A percentile compares a stretch with the other conserved stretches of the same genome.
phyloP scores from a whole-genome alignment of 495 filamentous ascomycete genomes.

The Ramalina intermedia region DNA sequence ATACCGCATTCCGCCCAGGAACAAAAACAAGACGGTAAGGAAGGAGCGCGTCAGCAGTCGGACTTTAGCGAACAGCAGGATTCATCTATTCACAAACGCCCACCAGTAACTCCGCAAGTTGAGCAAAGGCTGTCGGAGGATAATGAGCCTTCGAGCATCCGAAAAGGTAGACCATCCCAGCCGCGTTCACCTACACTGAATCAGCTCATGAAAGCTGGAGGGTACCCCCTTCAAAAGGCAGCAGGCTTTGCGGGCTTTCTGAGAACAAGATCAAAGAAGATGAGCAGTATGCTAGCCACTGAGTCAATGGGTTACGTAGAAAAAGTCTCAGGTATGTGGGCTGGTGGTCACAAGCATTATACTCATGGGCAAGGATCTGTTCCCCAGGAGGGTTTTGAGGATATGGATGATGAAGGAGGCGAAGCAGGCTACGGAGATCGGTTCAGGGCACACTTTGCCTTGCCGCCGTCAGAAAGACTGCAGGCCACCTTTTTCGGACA shows the following conservation, averaged over 20 bases:
- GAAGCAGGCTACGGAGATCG: slow-evolving; percentile 51
- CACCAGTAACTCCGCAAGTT: slow-evolving; percentile 7
- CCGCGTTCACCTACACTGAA: slow-evolving; percentile 44
- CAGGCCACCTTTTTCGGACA: slow-evolving; percentile 84
- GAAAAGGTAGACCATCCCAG: slow-evolving; percentile 11
- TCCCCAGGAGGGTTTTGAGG: slow-evolving; percentile 46
- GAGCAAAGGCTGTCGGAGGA: slow-evolving; percentile 3
- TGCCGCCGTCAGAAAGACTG: slow-evolving; percentile 72
- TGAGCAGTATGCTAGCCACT: slow-evolving; percentile 75
- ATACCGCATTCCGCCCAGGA: slow-evolving; percentile 21
- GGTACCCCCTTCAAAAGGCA: slow-evolving; percentile 74
- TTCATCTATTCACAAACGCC: slow-evolving; percentile 3
- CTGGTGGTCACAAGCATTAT: slow-evolving; percentile 81
- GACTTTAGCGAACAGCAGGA: no score
- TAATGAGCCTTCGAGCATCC: not conserved
- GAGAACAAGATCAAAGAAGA: slow-evolving; percentile 56
- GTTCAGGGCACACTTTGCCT: slow-evolving; percentile 80
- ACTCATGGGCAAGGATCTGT: slow-evolving; percentile 55
- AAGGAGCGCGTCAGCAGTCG: no score
- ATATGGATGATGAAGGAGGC: slow-evolving; percentile 50
- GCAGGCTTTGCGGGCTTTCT: slow-evolving; percentile 75
- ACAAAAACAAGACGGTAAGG: no score
- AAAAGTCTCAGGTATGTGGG: slow-evolving; percentile 96
- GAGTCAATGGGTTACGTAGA: slow-evolving; percentile 97
- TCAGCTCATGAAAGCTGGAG: slow-evolving; percentile 57